A percentile compares a stretch with the other conserved stretches of the same genome.
Evolutionary conservation across 352 stramenopile genomes (phyloP).

Genomic region (Blastocystis sp.): DNA sequence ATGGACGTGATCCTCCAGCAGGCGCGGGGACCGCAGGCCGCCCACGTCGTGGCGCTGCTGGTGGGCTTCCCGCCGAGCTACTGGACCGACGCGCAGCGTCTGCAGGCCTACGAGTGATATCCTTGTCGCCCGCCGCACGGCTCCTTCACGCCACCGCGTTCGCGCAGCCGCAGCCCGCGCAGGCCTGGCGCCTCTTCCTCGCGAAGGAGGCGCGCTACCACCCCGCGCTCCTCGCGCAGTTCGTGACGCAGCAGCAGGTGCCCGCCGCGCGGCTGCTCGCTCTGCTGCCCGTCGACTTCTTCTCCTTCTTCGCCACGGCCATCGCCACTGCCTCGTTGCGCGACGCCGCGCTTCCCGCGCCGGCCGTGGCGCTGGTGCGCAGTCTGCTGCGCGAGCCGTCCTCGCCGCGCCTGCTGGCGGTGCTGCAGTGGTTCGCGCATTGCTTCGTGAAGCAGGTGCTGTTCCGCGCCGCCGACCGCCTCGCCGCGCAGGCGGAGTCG

Average conservation of each 20-base stretch:
- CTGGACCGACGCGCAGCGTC: conserved; percentile 19
- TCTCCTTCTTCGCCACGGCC: neutral
- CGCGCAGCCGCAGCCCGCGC: neutral
- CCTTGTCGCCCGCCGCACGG: neutral
- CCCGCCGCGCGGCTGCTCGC: neutral
- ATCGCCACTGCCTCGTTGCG: neutral
- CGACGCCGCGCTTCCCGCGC: too few species aligned
- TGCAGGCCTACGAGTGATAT: conserved; percentile 19
- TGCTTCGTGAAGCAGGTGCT: neutral
- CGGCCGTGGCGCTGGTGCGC: neutral
- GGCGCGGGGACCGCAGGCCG: neutral
- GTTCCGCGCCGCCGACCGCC: neutral
- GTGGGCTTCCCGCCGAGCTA: conserved; percentile 40
- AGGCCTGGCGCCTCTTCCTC: conserved; percentile 17
- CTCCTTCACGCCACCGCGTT: conserved; percentile 35
- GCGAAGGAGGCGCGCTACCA: conserved; percentile 28
- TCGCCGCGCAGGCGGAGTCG: neutral
- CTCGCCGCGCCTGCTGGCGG: neutral
- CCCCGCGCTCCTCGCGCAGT: neutral
- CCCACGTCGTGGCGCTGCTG: conserved; percentile 1
- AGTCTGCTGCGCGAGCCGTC: neutral
- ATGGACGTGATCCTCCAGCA: neutral
- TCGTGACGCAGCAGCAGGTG: neutral
- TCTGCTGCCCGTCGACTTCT: conserved; percentile 5
- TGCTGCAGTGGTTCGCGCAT: neutral